Base-by-base conservation (phyloP, 2,329 filamentous ascomycete species). In the Elsinoe fawcettii region DNA sequence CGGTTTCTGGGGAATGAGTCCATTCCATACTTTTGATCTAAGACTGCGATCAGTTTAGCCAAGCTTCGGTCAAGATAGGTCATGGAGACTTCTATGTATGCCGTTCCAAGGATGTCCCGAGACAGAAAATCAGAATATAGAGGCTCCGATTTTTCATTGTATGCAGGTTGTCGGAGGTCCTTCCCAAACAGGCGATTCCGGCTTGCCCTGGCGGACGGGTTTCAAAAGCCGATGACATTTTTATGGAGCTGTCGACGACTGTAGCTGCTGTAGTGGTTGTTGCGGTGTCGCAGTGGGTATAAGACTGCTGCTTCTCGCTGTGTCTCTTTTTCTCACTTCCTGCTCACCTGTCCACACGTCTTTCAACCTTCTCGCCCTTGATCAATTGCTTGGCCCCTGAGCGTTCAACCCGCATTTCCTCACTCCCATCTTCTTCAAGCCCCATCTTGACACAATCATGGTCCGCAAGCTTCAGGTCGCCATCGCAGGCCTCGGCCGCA, bases 401-500 rank as follows among this genome's bases (percentile, higher is more conserved):
- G 25, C 25, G n/a, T n/a, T n/a, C n/a, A n/a, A n/a, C n/a, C n/a
- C n/a, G n/a, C n/a, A n/a, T n/a, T 16, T 12, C 20, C 7, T 39
- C 30, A 30, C 27, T 16, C 16, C 30, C 34, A 16, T 23, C 18
- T 14, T n/a, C 3, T 18, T n/a, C 34, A 37, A n/a, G 8, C 22
- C 16, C 20, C 49, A 36, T 39, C 30, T 23, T 20, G 9, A n/a
- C 25, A 22, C 32, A 36, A 53, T 6, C 49, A 53, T 53, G 49
- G 30, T 39, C 18, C 71, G 70, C 59, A 73, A 72, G 65, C 73
- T 77, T 57, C 67, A 72, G 60, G 66, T 77, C 53, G 75, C 72
- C 60, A 69, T 74, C 58, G 72, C 71, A 51, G 75, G 75, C 62
- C 73, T 77, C 20, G 75, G 75, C 62, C 75, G 75, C 63, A 78